Conservation (phyloP, 2,329 filamentous ascomycete species). For the Dryadomyces quercivorus region DNA sequence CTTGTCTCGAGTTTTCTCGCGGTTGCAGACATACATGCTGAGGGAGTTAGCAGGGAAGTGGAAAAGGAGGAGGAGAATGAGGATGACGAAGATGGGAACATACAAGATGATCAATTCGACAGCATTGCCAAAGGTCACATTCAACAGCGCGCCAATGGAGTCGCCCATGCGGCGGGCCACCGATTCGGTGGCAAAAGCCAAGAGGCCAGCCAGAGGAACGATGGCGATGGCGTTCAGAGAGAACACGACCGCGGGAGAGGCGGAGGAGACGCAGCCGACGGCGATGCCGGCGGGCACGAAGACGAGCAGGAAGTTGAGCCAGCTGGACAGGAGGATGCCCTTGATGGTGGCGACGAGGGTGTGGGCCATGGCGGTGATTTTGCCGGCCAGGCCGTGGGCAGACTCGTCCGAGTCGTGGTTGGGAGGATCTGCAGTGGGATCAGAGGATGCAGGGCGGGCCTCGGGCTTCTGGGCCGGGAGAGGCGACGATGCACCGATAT, state of each 20-base stretch:
- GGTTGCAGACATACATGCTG: constrained; percentile 41
- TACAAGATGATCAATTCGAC: constrained; percentile 70
- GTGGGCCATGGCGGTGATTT: constrained; percentile 15
- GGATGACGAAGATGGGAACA: constrained; percentile 13
- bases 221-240: constrained; percentile 66
- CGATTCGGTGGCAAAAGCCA: constrained; percentile 64
- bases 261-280: constrained; percentile 37
- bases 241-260: constrained; percentile 53
- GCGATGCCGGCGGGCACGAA: constrained; percentile 71
- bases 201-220: constrained; percentile 58
- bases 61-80: neutral
- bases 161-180: constrained; percentile 64
- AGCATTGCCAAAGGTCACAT: constrained; percentile 74
- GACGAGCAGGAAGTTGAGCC: constrained; percentile 64
- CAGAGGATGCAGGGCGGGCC: neutral
- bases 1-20: constrained; percentile 27
- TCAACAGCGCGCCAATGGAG: constrained; percentile 76
- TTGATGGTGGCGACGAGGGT: constrained; percentile 37
- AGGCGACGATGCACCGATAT: constrained; percentile 4
- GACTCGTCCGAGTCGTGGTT: constrained; percentile 3
- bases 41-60: neutral
- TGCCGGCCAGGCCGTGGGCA: constrained; percentile 16
- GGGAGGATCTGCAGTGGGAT: no score
- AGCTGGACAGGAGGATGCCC: constrained; percentile 58
- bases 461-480: neutral